These are phyloP conservation scores for Ceriops zippeliana DNA, from an alignment of 345 rosid genomes.

Conservation along the genomic window DNA sequence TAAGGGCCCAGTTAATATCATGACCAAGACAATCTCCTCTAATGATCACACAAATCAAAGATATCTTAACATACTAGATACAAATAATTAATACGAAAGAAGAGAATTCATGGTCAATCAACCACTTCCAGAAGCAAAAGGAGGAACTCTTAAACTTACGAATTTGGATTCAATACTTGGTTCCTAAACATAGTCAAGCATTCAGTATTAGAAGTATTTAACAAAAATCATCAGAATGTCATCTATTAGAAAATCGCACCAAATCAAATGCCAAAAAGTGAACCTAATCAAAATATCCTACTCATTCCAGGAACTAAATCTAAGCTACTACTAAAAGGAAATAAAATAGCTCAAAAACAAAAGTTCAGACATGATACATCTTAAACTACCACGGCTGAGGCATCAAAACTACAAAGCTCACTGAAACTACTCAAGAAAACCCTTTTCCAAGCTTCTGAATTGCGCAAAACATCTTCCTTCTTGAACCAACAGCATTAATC, in stretches of 20 bases:
- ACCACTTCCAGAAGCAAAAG: no score
- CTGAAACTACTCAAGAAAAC: constrained; percentile 44
- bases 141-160: no score
- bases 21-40: no score
- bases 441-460: constrained; percentile 77
- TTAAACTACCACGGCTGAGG: constrained; percentile 48
- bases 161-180: not conserved
- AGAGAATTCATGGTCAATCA: no score
- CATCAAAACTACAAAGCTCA: constrained; percentile 22
- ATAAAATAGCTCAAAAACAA: constrained; percentile 21
- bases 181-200: not conserved
- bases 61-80: no score
- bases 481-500: constrained; percentile 75
- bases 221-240: constrained; percentile 1
- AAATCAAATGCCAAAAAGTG: constrained; percentile 18
- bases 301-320: constrained; percentile 30
- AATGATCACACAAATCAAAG: no score
- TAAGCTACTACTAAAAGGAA: constrained; percentile 12
- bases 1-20: no score
- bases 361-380: constrained; percentile 45
- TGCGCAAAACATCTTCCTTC: constrained; percentile 77
- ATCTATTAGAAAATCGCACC: constrained; percentile 22
- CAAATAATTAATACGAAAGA: no score
- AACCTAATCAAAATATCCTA: constrained; percentile 22
- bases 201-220: not conserved